Base-by-base conservation (phyloP, 352 stramenopile species). In the Globisporangium cylindrosporum region DNA sequence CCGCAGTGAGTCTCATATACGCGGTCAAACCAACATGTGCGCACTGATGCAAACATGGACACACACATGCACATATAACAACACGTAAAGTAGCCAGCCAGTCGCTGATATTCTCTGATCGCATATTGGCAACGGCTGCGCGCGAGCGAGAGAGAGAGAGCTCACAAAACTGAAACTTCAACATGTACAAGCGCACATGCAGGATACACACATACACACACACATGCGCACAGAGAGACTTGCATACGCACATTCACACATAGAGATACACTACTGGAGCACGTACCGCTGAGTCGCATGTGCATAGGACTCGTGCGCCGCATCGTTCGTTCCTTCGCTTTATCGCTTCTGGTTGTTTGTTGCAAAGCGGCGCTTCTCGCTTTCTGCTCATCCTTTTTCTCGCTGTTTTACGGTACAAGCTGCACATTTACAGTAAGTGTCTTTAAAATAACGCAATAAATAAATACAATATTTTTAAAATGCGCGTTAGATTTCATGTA, bases 281-380 rank as follows among this genome's bases (percentile, higher is more conserved):
- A 67, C 62, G 49, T 67, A 67, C 62, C 62, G 32, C 32, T 20
- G 34, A 62, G 49, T 67, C 62, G 62, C 34, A 38, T 36, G 24
- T 48, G 43, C 48, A 22, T 9, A 32, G 32, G 49, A 24, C 48
- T 60, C 49, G 14, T 24, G 29, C 54, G 48, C n/a, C 62, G 62
- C 62, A 67, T 67, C 49, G 38, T 56, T 53, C 15, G 36, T 41
- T 64, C 22, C 7, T 20, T 49, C 29, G 18, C 61, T 59, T 67
- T 22, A 46, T 27, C n/a, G 12, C 12, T 14, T 60, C 18, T 9
- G 41, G n/a, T 49, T 15, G 38, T 60, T 29, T 9, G 41, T 49
- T 49, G 41, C 41, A 49, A 48, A 27, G 49, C 49, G 49, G 12
- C n/a, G 49, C 3, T 56, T 56, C 46, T 64, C 46, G 59, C 46